Conservation (phyloP, 179 eudicot genomes). For the Heliamphora pulchella region DNA sequence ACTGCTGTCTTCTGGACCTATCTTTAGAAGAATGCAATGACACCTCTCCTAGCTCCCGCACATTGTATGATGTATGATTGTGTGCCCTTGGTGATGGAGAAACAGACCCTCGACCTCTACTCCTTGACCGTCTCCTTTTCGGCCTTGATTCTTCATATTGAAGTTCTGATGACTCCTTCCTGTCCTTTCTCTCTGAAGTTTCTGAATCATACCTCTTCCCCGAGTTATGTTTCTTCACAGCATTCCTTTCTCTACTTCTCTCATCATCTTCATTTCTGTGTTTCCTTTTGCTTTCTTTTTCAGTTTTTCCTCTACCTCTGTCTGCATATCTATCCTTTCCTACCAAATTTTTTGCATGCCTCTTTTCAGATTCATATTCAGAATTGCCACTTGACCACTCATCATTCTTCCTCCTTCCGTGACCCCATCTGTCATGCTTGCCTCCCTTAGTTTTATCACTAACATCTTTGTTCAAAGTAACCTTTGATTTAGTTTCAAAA, state of each 20-base stretch:
- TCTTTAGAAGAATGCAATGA: slow-evolving; percentile 50
- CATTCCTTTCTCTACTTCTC: slow-evolving; percentile 33
- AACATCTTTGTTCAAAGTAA: slow-evolving; percentile 21
- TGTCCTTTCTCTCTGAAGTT: slow-evolving; percentile 39
- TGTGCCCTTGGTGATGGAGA: slow-evolving; percentile 60
- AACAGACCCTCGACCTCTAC: slow-evolving; percentile 52
- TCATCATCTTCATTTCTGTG: slow-evolving; percentile 50
- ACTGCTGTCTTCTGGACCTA: slow-evolving; percentile 40
- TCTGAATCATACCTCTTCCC: slow-evolving; percentile 32
- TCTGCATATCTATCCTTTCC: slow-evolving; percentile 39
- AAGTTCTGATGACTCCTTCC: slow-evolving; percentile 27
- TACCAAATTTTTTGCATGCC: slow-evolving; percentile 29
- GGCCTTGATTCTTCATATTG: slow-evolving; percentile 43
- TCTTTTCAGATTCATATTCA: slow-evolving; percentile 37
- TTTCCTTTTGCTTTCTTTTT: slow-evolving; percentile 46
- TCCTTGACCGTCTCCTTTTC: slow-evolving; percentile 70
- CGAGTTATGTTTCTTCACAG: slow-evolving; percentile 42
- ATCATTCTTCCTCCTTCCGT: slow-evolving; percentile 31
- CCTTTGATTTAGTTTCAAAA: slow-evolving; percentile 29
- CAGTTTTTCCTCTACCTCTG: slow-evolving; percentile 46
- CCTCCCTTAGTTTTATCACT: slow-evolving; percentile 21
- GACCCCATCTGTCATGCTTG: slow-evolving; percentile 33
- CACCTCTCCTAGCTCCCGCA: slow-evolving; percentile 38
- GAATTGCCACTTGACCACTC: slow-evolving; percentile 33
- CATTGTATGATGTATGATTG: slow-evolving; percentile 39